Percentiles rank a stretch among this genome's conserved stretches.
These are phyloP conservation scores for Populus deltoides DNA, from an alignment of 345 rosid genomes.

Conservation along the genomic window DNA sequence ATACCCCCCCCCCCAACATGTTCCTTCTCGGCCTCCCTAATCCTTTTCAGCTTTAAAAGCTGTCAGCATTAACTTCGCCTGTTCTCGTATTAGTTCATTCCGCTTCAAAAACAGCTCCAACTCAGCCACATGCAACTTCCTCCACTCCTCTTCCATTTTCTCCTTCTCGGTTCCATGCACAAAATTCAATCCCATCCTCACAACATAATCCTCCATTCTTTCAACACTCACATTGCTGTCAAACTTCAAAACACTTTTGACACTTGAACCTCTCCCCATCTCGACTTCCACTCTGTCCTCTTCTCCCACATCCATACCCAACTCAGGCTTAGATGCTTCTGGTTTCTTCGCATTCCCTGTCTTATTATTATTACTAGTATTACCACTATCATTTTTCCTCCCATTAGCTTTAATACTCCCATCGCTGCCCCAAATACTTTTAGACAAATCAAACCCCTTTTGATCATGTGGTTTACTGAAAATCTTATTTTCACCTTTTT, in stretches of 20 bases:
- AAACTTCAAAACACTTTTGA: background rate
- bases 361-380: background rate
- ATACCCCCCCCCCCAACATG: too few relatives aligned
- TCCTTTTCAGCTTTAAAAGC: background rate
- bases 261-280: background rate
- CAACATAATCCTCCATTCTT: conserved; percentile 18
- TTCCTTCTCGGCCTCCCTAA: background rate
- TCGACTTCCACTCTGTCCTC: conserved; percentile 3
- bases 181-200: conserved; percentile 10
- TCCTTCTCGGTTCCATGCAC: conserved; percentile 12
- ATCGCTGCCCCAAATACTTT: conserved; percentile 31
- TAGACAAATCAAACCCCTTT: conserved; percentile 24
- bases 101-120: conserved; percentile 24
- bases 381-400: background rate
- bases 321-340: background rate
- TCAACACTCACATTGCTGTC: background rate
- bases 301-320: background rate
- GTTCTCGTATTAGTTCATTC: conserved; percentile 15
- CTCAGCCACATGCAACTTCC: conserved; percentile 23
- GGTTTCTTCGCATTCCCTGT: background rate
- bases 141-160: conserved; percentile 28
- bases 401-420: background rate
- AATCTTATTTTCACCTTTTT: conserved; percentile 20
- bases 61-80: conserved; percentile 21
- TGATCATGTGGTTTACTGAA: conserved; percentile 29